Base-by-base conservation (phyloP, 164 flowering plant species). In the Macadamia integrifolia region DNA sequence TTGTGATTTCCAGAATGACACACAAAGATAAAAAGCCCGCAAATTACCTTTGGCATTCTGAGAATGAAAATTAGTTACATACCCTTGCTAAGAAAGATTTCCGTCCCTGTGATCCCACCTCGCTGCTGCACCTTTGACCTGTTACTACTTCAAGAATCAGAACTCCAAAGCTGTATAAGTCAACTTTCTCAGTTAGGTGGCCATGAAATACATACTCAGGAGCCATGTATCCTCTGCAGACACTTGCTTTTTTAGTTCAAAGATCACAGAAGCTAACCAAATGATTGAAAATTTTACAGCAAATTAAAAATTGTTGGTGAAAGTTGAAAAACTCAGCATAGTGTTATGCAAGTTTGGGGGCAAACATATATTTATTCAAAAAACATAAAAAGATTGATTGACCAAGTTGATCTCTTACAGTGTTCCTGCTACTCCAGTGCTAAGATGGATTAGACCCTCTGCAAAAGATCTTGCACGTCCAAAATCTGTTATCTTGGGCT, bases 341-440 rank as follows among this genome's bases (percentile, higher is more conserved):
- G 50, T 46, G 1, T 46, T 4, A 46, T 46, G 12, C 13, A 8
- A 46, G 50, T 46, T 46, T 46, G 3, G 50, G 13, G 13, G 9
- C 50, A 40, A 35, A 35, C 31, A 42, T 13, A 9, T 14, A 40
- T 14, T 11, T 35, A 15, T 6, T 13, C 12, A 1, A 4, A 40
- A 11, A 29, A 6, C 14, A 32, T 46, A 46, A 46, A 8, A 46
- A 8, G 50, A 3, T 46, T 8, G 50, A 46, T 9, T 46, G 50
- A 46, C 8, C 13, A 11, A 46, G 50, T 46, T 46, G 50, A 46
- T 9, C 59, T 43, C 73, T 63, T 70, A 70, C 73, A 70, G 28
- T 7, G 73, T 70, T 58, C 73, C 73, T 44, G 73, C 73, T 31
- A 70, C 31, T 57, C 73, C 73, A 43, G 73, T 70, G 73, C 62